phyloP scores from a whole-genome alignment of 2,329 filamentous ascomycete genomes.

The Clarireedia paspali region DNA sequence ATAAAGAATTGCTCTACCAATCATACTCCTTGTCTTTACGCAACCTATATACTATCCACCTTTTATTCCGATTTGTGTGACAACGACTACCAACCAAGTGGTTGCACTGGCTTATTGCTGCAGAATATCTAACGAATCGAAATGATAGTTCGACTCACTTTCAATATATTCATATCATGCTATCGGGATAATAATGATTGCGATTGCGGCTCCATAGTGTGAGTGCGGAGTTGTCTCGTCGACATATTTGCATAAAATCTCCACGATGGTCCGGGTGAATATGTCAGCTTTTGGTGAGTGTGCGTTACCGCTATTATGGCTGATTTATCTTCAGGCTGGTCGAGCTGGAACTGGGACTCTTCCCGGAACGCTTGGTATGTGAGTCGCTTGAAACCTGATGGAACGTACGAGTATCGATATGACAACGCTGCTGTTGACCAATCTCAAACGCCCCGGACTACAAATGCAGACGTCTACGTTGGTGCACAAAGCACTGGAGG shows the following conservation, averaged over 20 bases:
- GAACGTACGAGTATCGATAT: neutral
- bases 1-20: no score
- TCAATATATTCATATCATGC: neutral
- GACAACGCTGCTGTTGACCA: neutral
- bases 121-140: neutral
- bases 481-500: no score
- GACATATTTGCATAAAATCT: neutral
- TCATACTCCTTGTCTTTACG: no score
- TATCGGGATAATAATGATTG: neutral
- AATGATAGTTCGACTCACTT: neutral
- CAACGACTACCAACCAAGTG: no score
- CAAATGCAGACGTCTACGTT: neutral
- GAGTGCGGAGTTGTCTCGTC: neutral
- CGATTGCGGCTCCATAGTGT: neutral
- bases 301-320: no score
- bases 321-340: no score
- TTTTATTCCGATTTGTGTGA: no score
- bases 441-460: neutral
- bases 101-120: no score
- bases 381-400: neutral
- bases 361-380: no score
- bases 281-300: no score
- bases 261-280: neutral
- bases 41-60: no score
- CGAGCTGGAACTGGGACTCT: no score